Evolutionary conservation across 2,329 filamentous ascomycete genomes (phyloP).

Genomic region (Penicillium sp.): DNA sequence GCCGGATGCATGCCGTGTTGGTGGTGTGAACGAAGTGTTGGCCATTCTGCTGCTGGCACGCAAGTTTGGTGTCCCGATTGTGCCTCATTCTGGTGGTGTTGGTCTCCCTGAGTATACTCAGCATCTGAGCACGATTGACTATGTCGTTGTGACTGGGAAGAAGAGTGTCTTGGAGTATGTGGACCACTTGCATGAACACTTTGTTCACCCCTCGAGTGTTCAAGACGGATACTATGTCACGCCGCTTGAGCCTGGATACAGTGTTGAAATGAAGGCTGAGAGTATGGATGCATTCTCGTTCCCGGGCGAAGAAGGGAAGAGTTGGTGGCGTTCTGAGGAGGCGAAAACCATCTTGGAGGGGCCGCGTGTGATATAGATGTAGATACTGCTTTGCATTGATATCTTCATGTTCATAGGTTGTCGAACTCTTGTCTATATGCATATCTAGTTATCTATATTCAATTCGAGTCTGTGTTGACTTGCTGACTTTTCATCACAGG

Average conservation of each 20-base stretch:
- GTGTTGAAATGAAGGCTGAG: conserved; percentile 85
- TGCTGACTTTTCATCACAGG: too few species aligned
- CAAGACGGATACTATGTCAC: conserved; percentile 84
- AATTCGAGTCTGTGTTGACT: conserved; percentile 1
- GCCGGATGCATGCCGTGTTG: conserved; percentile 82
- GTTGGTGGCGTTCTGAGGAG: conserved; percentile 80
- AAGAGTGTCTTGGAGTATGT: conserved; percentile 82
- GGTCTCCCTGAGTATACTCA: conserved; percentile 91
- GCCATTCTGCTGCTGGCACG: conserved; percentile 78
- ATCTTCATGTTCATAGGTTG: conserved; percentile 10
- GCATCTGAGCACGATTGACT: conserved; percentile 87
- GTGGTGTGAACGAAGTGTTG: conserved; percentile 85
- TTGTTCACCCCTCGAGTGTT: conserved; percentile 72
- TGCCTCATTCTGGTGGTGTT: conserved; percentile 84
- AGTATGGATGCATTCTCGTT: conserved; percentile 77
- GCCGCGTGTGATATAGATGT: conserved; percentile 30
- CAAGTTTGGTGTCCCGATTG: conserved; percentile 67
- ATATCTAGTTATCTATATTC: not conserved
- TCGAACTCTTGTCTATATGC: conserved; percentile 6
- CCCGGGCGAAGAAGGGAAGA: conserved; percentile 69
- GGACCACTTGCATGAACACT: conserved; percentile 90
- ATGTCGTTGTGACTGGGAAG: conserved; percentile 77
- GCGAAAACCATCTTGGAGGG: conserved; percentile 68
- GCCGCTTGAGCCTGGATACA: conserved; percentile 75
- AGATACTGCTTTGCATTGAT: conserved; percentile 8